These are phyloP conservation scores for Aquilaria agallochum DNA, from an alignment of 441 rosid genomes.

Conservation along the genomic window DNA sequence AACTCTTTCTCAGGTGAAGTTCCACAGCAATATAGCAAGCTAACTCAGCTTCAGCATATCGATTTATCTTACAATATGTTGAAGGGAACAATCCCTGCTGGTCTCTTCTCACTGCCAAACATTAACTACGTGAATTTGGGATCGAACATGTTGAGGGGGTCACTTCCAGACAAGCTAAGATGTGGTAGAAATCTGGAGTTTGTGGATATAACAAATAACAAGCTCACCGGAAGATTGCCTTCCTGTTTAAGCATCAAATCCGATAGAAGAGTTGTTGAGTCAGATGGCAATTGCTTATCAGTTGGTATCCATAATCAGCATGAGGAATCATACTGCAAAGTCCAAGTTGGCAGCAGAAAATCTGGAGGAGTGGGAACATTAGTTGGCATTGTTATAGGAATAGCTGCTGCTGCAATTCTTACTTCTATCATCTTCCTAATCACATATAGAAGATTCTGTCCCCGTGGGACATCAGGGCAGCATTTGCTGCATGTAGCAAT, in stretches of 20 bases:
- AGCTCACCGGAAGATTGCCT: conserved; percentile 59
- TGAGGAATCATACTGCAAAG: conserved; percentile 45
- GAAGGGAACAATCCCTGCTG: conserved; percentile 31
- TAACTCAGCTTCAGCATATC: conserved; percentile 34
- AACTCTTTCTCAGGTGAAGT: conserved; percentile 46
- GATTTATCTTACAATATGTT: conserved; percentile 44
- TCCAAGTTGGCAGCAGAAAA: conserved; percentile 23
- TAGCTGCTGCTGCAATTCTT: conserved; percentile 29
- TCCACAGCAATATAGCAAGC: conserved; percentile 34
- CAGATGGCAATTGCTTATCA: conserved; percentile 65
- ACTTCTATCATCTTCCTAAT: conserved; percentile 35
- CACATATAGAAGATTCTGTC: conserved; percentile 33
- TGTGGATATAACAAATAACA: conserved; percentile 58
- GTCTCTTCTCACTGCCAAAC: conserved; percentile 47
- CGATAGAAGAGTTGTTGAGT: conserved; percentile 23
- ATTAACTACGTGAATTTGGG: conserved; percentile 55
- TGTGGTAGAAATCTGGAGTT: conserved; percentile 57
- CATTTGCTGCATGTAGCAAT: conserved; percentile 46
- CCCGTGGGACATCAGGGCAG: conserved; percentile 42
- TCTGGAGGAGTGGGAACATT: conserved; percentile 37
- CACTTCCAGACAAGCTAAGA: conserved; percentile 37
- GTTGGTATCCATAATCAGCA: conserved; percentile 38
- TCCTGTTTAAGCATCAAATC: conserved; percentile 38
- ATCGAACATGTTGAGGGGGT: conserved; percentile 50
- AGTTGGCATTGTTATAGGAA: conserved; percentile 39